Percentiles rank a stretch among this genome's conserved stretches.
phyloP scores from a whole-genome alignment of 2,329 filamentous ascomycete species.

The Davidsoniella virescens region DNA sequence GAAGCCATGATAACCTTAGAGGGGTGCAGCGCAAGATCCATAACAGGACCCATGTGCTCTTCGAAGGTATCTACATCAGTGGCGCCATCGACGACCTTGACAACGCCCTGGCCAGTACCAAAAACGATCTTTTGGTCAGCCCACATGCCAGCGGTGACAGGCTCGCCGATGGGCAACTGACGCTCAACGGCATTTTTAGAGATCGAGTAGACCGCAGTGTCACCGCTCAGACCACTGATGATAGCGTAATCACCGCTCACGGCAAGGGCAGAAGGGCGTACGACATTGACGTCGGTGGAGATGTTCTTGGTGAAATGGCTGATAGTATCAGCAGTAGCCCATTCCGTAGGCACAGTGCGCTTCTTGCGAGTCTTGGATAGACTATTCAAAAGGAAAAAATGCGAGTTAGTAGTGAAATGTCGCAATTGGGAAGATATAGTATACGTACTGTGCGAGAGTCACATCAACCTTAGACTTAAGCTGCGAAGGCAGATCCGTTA shows the following conservation, averaged over 20 bases:
- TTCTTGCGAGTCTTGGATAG: slow-evolving; percentile 81
- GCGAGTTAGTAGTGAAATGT: not conserved
- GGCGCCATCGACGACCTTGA: slow-evolving; percentile 67
- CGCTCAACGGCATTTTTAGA: slow-evolving; percentile 51
- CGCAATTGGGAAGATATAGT: not conserved
- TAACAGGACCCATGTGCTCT: slow-evolving; percentile 72
- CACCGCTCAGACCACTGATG: slow-evolving; percentile 58
- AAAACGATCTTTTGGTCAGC: slow-evolving; percentile 52
- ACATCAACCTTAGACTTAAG: slow-evolving; percentile 60
- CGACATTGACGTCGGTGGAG: slow-evolving; percentile 31
- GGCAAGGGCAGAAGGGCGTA: slow-evolving; percentile 33
- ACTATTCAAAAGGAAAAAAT: slow-evolving; percentile 26
- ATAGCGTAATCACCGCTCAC: slow-evolving; percentile 48
- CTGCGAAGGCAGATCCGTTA: slow-evolving; percentile 54
- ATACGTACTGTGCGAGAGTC: slow-evolving; percentile 59
- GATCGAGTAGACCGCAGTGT: slow-evolving; percentile 60
- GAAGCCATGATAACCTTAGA: slow-evolving; percentile 71
- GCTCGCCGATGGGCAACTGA: slow-evolving; percentile 47
- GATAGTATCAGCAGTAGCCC: slow-evolving; percentile 63
- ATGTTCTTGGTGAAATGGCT: slow-evolving; percentile 28
- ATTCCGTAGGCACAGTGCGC: slow-evolving; percentile 68
- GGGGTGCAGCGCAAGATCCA: slow-evolving; percentile 64
- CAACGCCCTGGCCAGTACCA: slow-evolving; percentile 55
- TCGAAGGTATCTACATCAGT: slow-evolving; percentile 51
- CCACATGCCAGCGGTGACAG: slow-evolving; percentile 52